These are phyloP conservation scores for Zymoseptoria crescenta DNA, from an alignment of 2,329 filamentous ascomycete species.

Conservation along the genomic window DNA sequence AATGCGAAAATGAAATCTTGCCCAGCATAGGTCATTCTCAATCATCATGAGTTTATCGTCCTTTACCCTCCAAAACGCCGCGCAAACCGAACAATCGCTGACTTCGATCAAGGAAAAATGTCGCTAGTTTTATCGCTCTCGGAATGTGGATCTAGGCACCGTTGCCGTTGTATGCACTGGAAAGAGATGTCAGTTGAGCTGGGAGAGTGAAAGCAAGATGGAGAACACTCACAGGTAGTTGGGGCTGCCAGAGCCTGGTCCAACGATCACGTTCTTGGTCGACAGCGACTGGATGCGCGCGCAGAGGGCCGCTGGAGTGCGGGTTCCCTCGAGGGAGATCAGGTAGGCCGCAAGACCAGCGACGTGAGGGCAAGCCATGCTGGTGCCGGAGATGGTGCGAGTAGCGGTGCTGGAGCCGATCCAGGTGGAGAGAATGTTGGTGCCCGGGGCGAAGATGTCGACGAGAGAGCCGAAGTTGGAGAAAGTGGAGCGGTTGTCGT, in stretches of 20 bases:
- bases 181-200: slow-evolving; percentile 1
- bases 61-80: not conserved
- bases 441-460: slow-evolving; percentile 43
- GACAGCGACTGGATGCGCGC: slow-evolving; percentile 9
- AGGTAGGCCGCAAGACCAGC: slow-evolving; percentile 22
- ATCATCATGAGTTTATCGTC: not conserved
- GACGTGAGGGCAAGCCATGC: slow-evolving; percentile 32
- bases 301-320: slow-evolving; percentile 13
- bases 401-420: slow-evolving; percentile 39
- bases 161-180: slow-evolving; percentile 11
- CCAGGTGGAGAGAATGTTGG: slow-evolving; percentile 44
- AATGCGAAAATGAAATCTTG: not conserved
- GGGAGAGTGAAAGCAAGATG: not conserved
- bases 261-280: slow-evolving; percentile 10
- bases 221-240: not conserved
- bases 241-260: slow-evolving; percentile 6
- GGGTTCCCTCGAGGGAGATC: slow-evolving; percentile 14
- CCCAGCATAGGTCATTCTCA: too few relatives aligned
- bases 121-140: not conserved
- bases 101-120: not conserved
- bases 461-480: slow-evolving; percentile 34
- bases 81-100: not conserved
- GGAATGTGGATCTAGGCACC: slow-evolving; percentile 13
- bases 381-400: slow-evolving; percentile 43
- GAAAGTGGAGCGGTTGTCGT: slow-evolving; percentile 31